Percentiles rank a stretch among this genome's conserved stretches.
These are phyloP conservation scores for Colletotrichum musicola DNA, from an alignment of 2,329 filamentous ascomycete genomes.

Conservation along the genomic window DNA sequence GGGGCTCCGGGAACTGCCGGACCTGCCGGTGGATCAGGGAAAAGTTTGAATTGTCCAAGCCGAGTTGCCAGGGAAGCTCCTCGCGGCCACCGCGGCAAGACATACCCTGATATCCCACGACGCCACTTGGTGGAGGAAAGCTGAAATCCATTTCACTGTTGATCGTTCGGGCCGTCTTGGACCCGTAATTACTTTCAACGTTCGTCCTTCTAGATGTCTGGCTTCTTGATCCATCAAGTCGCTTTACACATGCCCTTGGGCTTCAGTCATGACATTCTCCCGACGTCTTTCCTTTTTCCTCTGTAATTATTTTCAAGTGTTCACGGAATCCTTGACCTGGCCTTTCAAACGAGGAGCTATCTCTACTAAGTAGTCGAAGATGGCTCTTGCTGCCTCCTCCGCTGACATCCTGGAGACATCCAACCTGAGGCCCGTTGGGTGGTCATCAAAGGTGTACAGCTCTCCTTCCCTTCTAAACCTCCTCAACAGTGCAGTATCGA, in stretches of 20 bases:
- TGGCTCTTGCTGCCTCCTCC: neutral
- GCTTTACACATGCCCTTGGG: too few relatives aligned
- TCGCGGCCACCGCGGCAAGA: constrained; percentile 25
- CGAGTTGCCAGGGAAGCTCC: constrained; percentile 14
- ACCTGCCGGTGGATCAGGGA: constrained; percentile 22
- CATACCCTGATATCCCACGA: constrained; percentile 7
- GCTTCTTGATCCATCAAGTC: too few relatives aligned
- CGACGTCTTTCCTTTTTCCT: too few relatives aligned
- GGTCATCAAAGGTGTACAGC: neutral
- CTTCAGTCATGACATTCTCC: too few relatives aligned
- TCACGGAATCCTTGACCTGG: neutral
- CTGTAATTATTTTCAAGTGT: neutral
- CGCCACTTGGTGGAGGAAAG: constrained; percentile 9
- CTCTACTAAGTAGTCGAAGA: neutral
- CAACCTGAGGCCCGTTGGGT: neutral
- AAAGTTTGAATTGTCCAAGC: neutral
- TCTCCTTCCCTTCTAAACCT: neutral
- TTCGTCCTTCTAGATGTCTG: too few relatives aligned
- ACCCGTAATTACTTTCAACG: too few relatives aligned
- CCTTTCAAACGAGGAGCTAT: neutral
- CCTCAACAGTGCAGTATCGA: neutral
- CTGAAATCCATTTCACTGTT: neutral
- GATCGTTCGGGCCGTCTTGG: too few relatives aligned
- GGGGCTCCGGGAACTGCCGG: constrained; percentile 14
- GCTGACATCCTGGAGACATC: neutral